Conservation (phyloP, 345 rosid species). For the Mangifera indica region DNA sequence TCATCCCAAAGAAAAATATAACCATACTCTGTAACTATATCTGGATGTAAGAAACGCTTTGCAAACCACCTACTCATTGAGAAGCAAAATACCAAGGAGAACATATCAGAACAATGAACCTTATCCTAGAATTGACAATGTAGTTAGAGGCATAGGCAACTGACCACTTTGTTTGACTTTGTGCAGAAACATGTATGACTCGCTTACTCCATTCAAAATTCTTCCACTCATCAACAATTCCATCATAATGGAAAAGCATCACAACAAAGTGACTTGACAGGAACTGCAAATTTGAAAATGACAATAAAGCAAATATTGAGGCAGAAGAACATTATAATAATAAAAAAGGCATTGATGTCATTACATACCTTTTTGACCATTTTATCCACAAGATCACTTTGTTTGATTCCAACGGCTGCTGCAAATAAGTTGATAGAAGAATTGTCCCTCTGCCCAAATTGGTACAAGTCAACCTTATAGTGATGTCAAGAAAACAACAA, state of each 20-base stretch:
- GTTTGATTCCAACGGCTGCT: conserved; percentile 59
- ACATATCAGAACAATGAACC: not conserved
- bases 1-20: conserved; percentile 77
- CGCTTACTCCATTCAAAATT: conserved; percentile 52
- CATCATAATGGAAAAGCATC: conserved; percentile 96
- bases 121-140: not conserved
- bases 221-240: conserved; percentile 76
- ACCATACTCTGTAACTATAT: conserved; percentile 52
- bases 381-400: conserved; percentile 47
- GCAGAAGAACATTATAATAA: not conserved
- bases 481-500: not conserved
- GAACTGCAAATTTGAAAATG: conserved; percentile 51
- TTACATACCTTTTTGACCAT: conserved; percentile 52
- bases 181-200: conserved; percentile 75
- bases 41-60: conserved; percentile 79
- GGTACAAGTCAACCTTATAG: not conserved
- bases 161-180: conserved; percentile 87
- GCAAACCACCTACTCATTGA: conserved; percentile 66
- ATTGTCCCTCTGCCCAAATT: conserved; percentile 32
- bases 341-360: not conserved
- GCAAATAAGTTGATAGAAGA: conserved; percentile 42
- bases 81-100: conserved; percentile 2
- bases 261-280: conserved; percentile 51
- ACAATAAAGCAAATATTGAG: not conserved
- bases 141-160: conserved; percentile 6